Percentiles rank a stretch among this genome's conserved stretches.
Evolutionary conservation across 305 asterid species (phyloP).

Genomic region (Fraxinus sp.): DNA sequence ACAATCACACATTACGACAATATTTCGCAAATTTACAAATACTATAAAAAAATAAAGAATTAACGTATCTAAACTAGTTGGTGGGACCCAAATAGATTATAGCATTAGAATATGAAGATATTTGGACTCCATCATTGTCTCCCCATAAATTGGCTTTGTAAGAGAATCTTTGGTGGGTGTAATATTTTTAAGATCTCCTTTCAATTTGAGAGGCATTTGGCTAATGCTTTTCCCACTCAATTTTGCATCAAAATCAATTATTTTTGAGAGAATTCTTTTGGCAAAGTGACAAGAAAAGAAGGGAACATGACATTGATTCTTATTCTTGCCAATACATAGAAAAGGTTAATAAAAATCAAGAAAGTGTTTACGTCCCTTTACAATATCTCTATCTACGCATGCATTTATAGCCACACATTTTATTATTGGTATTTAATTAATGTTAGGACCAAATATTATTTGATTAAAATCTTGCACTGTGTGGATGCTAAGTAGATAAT

Average conservation of each 20-base stretch:
- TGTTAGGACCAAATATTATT: slow-evolving; percentile 7
- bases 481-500: background rate
- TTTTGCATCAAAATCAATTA: slow-evolving; percentile 34
- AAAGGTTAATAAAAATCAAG: slow-evolving; percentile 16
- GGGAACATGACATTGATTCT: slow-evolving; percentile 33
- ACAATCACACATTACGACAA: background rate
- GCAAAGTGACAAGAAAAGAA: slow-evolving; percentile 31
- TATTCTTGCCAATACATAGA: slow-evolving; percentile 25
- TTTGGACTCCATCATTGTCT: slow-evolving; percentile 12
- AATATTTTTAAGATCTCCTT: slow-evolving; percentile 16
- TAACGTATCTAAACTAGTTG: background rate
- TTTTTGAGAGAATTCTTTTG: slow-evolving; percentile 22
- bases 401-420: slow-evolving; percentile 27
- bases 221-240: slow-evolving; percentile 53
- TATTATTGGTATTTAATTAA: slow-evolving; percentile 17
- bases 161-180: slow-evolving; percentile 24
- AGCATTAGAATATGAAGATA: background rate
- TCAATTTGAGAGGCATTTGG: slow-evolving; percentile 11
- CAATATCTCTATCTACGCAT: slow-evolving; percentile 17
- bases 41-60: background rate
- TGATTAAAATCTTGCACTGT: slow-evolving; percentile 6
- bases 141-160: slow-evolving; percentile 28
- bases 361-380: slow-evolving; percentile 34
- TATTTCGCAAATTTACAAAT: background rate
- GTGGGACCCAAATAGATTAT: slow-evolving; percentile 6